These are phyloP conservation scores for Solanum chiquidenum DNA, from an alignment of 257 asterid genomes.

Conservation along the genomic window DNA sequence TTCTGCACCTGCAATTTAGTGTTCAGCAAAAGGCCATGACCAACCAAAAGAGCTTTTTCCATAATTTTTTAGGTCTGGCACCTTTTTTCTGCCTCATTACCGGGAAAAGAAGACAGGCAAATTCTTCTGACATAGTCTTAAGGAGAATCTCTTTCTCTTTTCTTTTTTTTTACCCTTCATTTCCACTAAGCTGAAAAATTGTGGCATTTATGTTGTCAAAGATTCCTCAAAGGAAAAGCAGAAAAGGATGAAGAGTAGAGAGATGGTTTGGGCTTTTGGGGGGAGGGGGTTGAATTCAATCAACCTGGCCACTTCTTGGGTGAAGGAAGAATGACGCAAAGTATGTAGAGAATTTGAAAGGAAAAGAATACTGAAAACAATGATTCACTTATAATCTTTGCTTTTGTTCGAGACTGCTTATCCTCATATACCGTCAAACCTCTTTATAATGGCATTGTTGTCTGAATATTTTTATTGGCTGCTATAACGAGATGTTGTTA, in stretches of 20 bases:
- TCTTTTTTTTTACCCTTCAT: neutral
- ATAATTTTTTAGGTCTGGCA: neutral
- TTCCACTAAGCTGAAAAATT: neutral
- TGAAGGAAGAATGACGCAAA: neutral
- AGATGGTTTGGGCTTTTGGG: neutral
- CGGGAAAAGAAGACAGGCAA: neutral
- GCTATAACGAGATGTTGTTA: neutral
- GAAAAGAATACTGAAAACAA: neutral
- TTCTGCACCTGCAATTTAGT: neutral
- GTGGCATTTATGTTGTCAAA: neutral
- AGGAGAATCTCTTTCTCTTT: neutral
- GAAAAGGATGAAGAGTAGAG: neutral
- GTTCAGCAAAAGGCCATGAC: neutral
- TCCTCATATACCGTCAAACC: neutral
- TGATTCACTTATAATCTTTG: neutral
- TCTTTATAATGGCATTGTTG: neutral
- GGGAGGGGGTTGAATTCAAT: neutral
- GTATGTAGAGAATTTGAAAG: neutral
- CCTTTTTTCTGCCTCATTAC: neutral
- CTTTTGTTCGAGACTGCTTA: neutral
- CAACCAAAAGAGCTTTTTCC: neutral
- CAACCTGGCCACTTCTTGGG: neutral
- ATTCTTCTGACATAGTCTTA: neutral
- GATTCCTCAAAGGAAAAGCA: neutral
- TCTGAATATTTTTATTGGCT: neutral